A percentile compares a stretch with the other conserved stretches of the same genome.
Conservation (phyloP, 345 rosid genomes). For the Isatis tinctoria region DNA sequence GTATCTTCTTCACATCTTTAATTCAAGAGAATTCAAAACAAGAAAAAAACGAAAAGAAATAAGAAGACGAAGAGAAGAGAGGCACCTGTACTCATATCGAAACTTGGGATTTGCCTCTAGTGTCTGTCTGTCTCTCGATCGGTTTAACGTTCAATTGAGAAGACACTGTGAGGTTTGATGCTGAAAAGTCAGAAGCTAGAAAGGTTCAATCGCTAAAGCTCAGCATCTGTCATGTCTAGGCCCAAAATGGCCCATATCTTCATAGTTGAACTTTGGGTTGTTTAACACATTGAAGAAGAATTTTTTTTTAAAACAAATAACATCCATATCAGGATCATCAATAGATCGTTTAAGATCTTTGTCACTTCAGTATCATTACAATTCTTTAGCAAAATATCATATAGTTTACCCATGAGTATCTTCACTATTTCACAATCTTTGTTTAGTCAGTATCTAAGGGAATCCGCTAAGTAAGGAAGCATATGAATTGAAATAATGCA, state of each 20-base stretch:
- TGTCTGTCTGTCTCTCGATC: background rate
- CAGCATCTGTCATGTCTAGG: background rate
- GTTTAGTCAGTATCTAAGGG: background rate
- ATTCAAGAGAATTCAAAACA: background rate
- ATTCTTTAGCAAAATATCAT: too few species aligned
- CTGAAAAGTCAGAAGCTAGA: background rate
- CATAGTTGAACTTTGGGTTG: background rate
- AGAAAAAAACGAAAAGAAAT: background rate
- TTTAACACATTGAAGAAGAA: too few species aligned
- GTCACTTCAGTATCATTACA: too few species aligned
- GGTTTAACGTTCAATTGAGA: background rate
- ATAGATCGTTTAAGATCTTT: too few species aligned
- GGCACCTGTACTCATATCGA: constrained; percentile 29
- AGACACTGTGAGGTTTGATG: background rate
- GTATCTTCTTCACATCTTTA: background rate
- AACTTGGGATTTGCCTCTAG: background rate
- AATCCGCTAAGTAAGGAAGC: background rate
- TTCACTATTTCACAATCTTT: background rate
- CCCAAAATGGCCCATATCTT: background rate
- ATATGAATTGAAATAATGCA: background rate
- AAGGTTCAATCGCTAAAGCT: background rate
- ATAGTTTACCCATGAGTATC: background rate
- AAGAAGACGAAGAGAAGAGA: background rate
- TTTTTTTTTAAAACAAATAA: too few species aligned
- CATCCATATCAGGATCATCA: too few species aligned